Evolutionary conservation across 1,284 basidiomycete genomes (phyloP), one percentile per base, ranked within the genome.

Genomic region (Trichosporon faecale): DNA sequence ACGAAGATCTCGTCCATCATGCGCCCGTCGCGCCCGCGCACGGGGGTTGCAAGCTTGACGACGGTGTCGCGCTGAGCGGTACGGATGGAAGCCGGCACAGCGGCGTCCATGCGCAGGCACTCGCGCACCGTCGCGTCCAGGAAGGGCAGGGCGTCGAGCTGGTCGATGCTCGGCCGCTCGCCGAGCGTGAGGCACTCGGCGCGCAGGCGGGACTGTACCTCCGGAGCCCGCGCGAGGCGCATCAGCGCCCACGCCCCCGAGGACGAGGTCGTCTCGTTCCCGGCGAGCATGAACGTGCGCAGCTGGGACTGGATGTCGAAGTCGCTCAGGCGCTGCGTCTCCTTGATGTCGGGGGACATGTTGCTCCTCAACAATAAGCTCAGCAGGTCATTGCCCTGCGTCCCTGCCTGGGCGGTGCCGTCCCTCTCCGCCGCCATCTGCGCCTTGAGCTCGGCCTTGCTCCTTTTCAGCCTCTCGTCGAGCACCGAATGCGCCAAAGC

Each of bases 221-320:
- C 82, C 0, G 85, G 87, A 66, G 88, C 77, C 29, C 84, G 85
- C 0, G 89, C 85, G 14, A 93, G 87, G 21, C 87, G 87, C 78
- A 89, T 90, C 1, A 93, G 83, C 68, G 87, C 87, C 91, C 91
- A 94, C 2, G 90, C 87, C 0, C 91, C 83, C 0, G 90, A 88
- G 0, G 88, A 89, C 0, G 88, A 88, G 0, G 89, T 91, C 0
- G 93, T 94, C 79, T 94, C 92, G 79, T 93, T 90, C 0, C 92
- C 92, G 0, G 82, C 81, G 1, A 82, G 71, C 72, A 82, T 79
- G 78, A 93, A 91, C 0, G 90, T 92, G 11, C 89, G 88, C 71
- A 93, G 90, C 79, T 93, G 91, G 69, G 87, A 89, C 25, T 90
- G 82, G 2, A 91, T 88, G 76, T 93, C 91, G 12, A 86, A 83